Evolutionary conservation across 2,329 filamentous ascomycete species (phyloP).

Genomic region (Curvularia spicifera): DNA sequence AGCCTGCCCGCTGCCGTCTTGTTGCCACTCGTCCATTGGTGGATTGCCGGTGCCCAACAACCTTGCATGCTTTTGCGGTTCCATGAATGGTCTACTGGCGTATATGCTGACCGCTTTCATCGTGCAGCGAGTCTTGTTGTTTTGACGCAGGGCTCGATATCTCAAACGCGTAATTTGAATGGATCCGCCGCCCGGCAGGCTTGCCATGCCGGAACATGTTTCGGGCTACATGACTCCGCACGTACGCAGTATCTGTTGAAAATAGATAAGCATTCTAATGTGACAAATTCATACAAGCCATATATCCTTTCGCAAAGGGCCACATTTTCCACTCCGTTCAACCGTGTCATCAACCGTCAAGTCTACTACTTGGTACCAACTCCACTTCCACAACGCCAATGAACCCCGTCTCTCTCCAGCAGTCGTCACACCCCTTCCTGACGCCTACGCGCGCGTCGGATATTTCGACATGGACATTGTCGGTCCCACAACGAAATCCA

Average conservation of each 20-base stretch:
- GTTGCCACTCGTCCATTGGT: slow-evolving; percentile 25
- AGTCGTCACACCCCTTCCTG: slow-evolving; percentile 37
- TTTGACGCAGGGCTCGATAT: slow-evolving; percentile 2
- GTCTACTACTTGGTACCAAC: slow-evolving; percentile 22
- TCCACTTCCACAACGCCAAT: slow-evolving; percentile 24
- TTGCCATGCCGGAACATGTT: slow-evolving; percentile 9
- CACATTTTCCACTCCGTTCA: background rate
- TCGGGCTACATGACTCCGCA: slow-evolving; percentile 3
- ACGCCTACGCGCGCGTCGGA: slow-evolving; percentile 36
- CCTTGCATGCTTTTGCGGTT: slow-evolving; percentile 5
- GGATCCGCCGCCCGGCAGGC: slow-evolving; percentile 3
- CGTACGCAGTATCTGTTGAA: background rate
- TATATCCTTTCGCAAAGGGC: slow-evolving; percentile 21
- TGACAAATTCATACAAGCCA: slow-evolving; percentile 28
- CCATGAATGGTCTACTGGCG: background rate
- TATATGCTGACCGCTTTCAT: slow-evolving; percentile 1
- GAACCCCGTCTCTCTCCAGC: slow-evolving; percentile 23
- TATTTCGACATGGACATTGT: slow-evolving; percentile 43
- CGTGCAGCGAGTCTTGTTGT: background rate
- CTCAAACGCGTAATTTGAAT: slow-evolving; percentile 2
- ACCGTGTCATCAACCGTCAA: slow-evolving; percentile 24
- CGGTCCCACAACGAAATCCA: slow-evolving; percentile 32
- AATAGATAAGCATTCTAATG: background rate
- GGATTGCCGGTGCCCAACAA: slow-evolving; percentile 3
- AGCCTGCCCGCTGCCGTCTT: background rate